These are phyloP conservation scores for Fagopyrum tataricum DNA, from an alignment of 148 eudicot genomes.

Conservation along the genomic window DNA sequence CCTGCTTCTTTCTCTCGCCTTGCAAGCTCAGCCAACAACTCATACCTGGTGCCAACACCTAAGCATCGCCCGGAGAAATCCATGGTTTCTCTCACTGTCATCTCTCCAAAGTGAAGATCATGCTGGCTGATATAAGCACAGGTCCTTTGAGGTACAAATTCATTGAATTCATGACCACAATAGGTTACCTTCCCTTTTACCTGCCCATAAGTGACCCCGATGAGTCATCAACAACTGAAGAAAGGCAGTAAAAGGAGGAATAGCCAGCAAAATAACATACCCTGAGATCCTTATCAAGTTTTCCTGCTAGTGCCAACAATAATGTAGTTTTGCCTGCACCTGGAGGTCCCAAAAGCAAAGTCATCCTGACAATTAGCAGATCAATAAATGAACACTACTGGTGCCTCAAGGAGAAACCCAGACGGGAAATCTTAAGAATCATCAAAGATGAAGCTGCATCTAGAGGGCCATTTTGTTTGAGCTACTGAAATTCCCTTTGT, in stretches of 20 bases:
- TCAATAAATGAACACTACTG: background rate
- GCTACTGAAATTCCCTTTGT: background rate
- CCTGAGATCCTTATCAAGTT: conserved; percentile 45
- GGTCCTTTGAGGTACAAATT: conserved; percentile 71
- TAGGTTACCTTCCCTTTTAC: conserved; percentile 59
- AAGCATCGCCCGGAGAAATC: conserved; percentile 75
- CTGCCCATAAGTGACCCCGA: conserved; percentile 20
- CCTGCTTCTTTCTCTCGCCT: conserved; percentile 64
- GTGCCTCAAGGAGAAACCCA: background rate
- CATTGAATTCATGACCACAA: conserved; percentile 70
- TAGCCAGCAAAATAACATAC: conserved; percentile 14
- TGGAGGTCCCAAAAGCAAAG: conserved; percentile 77
- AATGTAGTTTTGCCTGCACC: conserved; percentile 75
- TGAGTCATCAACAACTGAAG: no score
- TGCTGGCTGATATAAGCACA: conserved; percentile 76
- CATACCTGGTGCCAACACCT: conserved; percentile 70
- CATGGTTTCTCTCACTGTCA: conserved; percentile 83
- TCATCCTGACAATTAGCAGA: conserved; percentile 38
- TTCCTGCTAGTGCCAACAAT: conserved; percentile 54
- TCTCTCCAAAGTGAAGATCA: conserved; percentile 73
- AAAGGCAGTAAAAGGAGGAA: background rate
- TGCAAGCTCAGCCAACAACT: conserved; percentile 40
- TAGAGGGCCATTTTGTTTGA: background rate
- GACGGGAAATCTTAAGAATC: background rate
- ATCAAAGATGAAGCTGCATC: background rate